A percentile compares a stretch with the other conserved stretches of the same genome.
Conservation (phyloP, 306 rosid genomes). For the Pyrus pyrifolia region DNA sequence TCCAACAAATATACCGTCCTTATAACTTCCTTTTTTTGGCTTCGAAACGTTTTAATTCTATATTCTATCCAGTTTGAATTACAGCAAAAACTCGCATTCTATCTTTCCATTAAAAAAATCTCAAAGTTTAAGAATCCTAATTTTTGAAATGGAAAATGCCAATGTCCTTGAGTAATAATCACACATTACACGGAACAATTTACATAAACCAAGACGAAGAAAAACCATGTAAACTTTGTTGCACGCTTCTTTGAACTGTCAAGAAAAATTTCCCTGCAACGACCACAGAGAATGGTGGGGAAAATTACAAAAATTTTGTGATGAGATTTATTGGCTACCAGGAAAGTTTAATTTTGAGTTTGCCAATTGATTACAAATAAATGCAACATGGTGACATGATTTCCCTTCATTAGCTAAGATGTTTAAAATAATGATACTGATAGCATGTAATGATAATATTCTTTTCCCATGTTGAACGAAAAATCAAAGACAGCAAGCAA, state of each 20-base stretch:
- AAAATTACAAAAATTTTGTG: background rate
- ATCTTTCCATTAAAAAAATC: no score
- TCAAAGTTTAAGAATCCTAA: no score
- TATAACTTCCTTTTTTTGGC: background rate
- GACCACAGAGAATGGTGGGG: background rate
- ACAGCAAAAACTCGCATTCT: no score
- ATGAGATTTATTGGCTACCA: background rate
- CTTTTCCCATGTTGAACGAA: background rate
- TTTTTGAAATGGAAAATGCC: no score
- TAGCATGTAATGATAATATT: background rate
- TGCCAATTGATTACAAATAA: background rate
- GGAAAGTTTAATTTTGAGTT: background rate
- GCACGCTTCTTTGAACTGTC: no score
- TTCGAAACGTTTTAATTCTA: no score
- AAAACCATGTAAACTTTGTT: background rate
- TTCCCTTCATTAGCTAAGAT: background rate
- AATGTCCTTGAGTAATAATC: no score
- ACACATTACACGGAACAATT: no score
- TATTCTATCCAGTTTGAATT: no score
- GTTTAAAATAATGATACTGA: background rate
- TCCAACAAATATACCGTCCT: no score
- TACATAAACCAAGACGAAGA: background rate
- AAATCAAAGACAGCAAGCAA: background rate
- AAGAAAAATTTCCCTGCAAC: background rate
- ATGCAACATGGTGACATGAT: background rate